Conservation (phyloP, 176 grass and related monocot species). For the Panicum miliaceum region DNA sequence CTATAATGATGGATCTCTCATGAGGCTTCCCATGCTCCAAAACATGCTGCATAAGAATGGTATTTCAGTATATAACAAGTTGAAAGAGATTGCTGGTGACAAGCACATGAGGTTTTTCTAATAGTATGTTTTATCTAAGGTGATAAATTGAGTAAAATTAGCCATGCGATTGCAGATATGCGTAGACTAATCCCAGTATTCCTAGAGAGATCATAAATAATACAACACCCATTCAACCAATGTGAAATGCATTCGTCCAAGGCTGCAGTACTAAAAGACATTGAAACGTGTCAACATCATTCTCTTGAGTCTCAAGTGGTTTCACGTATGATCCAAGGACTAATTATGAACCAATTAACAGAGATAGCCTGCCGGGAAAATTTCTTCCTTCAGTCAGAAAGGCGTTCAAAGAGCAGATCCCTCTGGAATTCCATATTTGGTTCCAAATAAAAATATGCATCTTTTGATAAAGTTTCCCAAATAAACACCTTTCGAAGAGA, state of each 20-base stretch:
- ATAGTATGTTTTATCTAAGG: not conserved
- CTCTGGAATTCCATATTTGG: not conserved
- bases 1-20: constrained; percentile 79
- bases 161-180: not conserved
- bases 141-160: not conserved
- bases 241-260: not conserved
- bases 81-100: not conserved
- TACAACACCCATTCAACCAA: not conserved
- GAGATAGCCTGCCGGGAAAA: not conserved
- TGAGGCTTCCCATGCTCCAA: constrained; percentile 87
- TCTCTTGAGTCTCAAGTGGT: constrained; percentile 44
- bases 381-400: not conserved
- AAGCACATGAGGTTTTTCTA: not conserved
- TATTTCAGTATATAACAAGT: not conserved
- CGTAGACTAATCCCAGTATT: not conserved
- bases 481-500: not conserved
- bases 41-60: constrained; percentile 70
- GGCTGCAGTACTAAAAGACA: not conserved
- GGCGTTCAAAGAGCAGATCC: not conserved
- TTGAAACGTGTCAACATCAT: constrained; percentile 7
- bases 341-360: constrained; percentile 41
- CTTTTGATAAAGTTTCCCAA: not conserved
- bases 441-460: not conserved
- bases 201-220: not conserved
- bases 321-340: constrained; percentile 46